Evolutionary conservation across 2,329 filamentous ascomycete genomes (phyloP).

Genomic region (Magnaporthales sp.): DNA sequence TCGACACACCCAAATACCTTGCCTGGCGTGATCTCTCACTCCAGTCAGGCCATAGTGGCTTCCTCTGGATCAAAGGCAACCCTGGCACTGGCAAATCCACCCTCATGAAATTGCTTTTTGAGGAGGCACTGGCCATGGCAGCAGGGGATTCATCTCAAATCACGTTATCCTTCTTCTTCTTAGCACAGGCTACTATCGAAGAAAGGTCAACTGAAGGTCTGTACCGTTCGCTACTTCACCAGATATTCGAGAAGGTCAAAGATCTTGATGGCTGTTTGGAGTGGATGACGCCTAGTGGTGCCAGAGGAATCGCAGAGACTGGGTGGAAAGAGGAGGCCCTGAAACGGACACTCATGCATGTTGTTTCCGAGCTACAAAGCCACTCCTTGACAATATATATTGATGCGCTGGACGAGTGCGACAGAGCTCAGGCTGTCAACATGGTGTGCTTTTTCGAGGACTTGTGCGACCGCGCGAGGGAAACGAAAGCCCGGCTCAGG

Average conservation of each 20-base stretch:
- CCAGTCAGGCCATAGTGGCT: slow-evolving; percentile 20
- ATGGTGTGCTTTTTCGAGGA: slow-evolving; percentile 35
- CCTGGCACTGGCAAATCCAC: slow-evolving; percentile 33
- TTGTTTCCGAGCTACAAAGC: slow-evolving; percentile 8
- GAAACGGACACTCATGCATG: slow-evolving; percentile 10
- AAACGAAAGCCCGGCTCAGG: slow-evolving; percentile 12
- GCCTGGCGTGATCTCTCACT: slow-evolving; percentile 21
- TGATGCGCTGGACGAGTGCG: slow-evolving; percentile 41
- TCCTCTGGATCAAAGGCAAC: slow-evolving; percentile 35
- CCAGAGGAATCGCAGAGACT: not conserved
- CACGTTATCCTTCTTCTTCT: slow-evolving; percentile 36
- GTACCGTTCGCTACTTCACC: slow-evolving; percentile 34
- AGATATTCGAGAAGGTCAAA: slow-evolving; percentile 9
- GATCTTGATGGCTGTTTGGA: slow-evolving; percentile 23
- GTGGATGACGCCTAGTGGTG: slow-evolving; percentile 3
- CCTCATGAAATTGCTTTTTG: slow-evolving; percentile 28
- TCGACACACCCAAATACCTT: slow-evolving; percentile 16
- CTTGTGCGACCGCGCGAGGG: slow-evolving; percentile 19
- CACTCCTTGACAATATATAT: slow-evolving; percentile 18
- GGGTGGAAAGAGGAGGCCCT: slow-evolving; percentile 8
- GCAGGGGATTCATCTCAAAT: slow-evolving; percentile 3
- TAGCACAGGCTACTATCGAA: slow-evolving; percentile 29
- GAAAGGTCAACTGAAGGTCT: slow-evolving; percentile 36
- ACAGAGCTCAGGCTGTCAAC: slow-evolving; percentile 28
- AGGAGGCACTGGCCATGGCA: slow-evolving; percentile 8